Conservation (phyloP, 2,329 filamentous ascomycete species). For the Colletotrichum orbiculare region DNA sequence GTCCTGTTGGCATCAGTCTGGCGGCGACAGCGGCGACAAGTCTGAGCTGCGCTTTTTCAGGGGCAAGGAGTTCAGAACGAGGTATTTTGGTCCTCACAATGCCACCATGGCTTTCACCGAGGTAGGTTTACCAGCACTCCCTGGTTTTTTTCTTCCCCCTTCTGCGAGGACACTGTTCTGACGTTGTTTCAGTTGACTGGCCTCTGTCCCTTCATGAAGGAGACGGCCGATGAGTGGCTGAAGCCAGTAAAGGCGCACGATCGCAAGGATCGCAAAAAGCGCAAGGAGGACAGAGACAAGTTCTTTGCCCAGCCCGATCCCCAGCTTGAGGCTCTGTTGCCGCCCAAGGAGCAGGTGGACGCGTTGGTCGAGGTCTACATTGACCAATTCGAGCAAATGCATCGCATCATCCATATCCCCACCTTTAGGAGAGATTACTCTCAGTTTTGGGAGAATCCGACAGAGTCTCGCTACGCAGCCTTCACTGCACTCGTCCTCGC, state of each 20-base stretch:
- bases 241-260: conserved; percentile 66
- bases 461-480: conserved; percentile 58
- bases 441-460: conserved; percentile 62
- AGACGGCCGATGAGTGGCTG: conserved; percentile 71
- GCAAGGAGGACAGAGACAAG: conserved; percentile 63
- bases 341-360: conserved; percentile 59
- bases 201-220: conserved; percentile 70
- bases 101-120: conserved; percentile 70
- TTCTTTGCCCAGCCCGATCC: conserved; percentile 59
- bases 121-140: conserved; percentile 40
- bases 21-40: conserved; percentile 55
- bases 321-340: conserved; percentile 62
- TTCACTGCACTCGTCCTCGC: conserved; percentile 69
- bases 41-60: conserved; percentile 68
- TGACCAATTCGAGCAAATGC: conserved; percentile 65
- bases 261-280: conserved; percentile 65
- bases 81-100: conserved; percentile 70
- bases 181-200: conserved; percentile 56
- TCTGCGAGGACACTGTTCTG: conserved; percentile 7
- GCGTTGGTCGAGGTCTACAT: conserved; percentile 62
- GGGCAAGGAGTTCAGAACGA: conserved; percentile 68
- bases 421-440: conserved; percentile 67
- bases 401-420: conserved; percentile 69
- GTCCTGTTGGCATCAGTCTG: conserved; percentile 43
- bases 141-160: not conserved